Evolutionary conservation across 805 yeast species (phyloP), one percentile per base, ranked within the genome.

Genomic region (Suhomyces emberorum): DNA sequence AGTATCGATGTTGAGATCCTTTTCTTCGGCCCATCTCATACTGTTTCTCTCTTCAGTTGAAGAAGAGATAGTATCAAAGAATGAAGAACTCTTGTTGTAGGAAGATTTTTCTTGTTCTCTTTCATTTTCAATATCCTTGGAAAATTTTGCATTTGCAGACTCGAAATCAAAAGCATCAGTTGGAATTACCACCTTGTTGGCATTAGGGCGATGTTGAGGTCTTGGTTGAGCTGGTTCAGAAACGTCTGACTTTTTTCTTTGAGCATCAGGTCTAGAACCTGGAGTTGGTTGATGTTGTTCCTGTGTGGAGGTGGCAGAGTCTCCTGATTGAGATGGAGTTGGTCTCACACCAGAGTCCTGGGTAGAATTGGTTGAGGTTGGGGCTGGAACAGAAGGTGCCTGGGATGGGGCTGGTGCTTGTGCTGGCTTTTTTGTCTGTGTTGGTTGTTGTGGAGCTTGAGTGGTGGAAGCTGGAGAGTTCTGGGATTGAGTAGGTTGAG

Each of bases 21-120:
- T 80, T 52, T 87, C 95, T 47, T 81, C 84, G 31, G 73, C 65
- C 80, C 95, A 82, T 52, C 79, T 74, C 76, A 78, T 67, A 23
- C 54, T 31, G 17, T 61, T 53, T 32, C 72, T 72, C 35, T 72
- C 75, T 30, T 56, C 65, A 25, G 80, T 70, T 3, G 88, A 80
- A 8, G 88, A 76, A 8, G 95, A 83, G 39, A 91, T 77, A 43
- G 76, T 77, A 61, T 93, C 98, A 54, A 91, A 91, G 60, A 93
- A 91, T 1, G 97, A 88, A 10, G 88, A 77, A 52, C 76, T 74
- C 59, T 81, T 88, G 65, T 88, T 76, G 66, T 93, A 93, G 19
- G 51, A 54, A 7, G 54, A 37, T 24, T 41, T 47, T 18, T 58
- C 63, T 16, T 54, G 49, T 15, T 59, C 68, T 23, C 60, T 69